A percentile compares a stretch with the other conserved stretches of the same genome.
Conservation (phyloP, 805 yeast genomes). For the Barnettozyma populi region DNA sequence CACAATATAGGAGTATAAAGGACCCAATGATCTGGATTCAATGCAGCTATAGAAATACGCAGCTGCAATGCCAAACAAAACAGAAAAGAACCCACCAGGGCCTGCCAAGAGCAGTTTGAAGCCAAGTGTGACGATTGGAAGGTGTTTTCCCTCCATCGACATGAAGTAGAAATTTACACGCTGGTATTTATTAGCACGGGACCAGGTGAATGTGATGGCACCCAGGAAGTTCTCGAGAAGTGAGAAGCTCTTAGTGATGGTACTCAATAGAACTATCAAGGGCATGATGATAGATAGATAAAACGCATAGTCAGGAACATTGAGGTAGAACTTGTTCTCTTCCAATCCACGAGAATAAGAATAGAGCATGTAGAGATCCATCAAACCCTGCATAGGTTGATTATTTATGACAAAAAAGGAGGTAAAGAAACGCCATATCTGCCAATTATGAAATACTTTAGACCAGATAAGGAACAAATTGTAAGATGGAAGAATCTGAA, state of each 20-base stretch:
- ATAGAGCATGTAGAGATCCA: conserved; percentile 54
- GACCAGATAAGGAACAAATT: conserved; percentile 26
- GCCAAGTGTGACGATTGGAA: conserved; percentile 45
- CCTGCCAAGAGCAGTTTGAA: conserved; percentile 42
- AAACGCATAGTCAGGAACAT: conserved; percentile 52
- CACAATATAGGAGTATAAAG: conserved; percentile 29
- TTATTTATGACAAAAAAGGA: conserved; percentile 41
- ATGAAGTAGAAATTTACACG: conserved; percentile 47
- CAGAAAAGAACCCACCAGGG: conserved; percentile 31
- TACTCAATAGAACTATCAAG: conserved; percentile 34
- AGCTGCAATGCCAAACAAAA: conserved; percentile 45
- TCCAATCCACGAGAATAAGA: conserved; percentile 54
- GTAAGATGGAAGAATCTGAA: conserved; percentile 23
- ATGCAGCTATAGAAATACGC: conserved; percentile 58
- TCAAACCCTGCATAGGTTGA: conserved; percentile 38
- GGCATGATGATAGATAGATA: conserved; percentile 47
- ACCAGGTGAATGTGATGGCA: conserved; percentile 57
- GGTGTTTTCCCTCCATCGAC: conserved; percentile 52
- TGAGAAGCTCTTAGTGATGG: conserved; percentile 25
- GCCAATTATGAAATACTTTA: conserved; percentile 28
- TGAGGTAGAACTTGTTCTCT: conserved; percentile 40
- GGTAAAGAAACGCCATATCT: conserved; percentile 43
- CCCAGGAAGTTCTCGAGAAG: conserved; percentile 39
- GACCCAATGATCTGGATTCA: conserved; percentile 48
- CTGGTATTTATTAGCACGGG: conserved; percentile 45